Evolutionary conservation across 169 alveolate genomes (phyloP).

Genomic region (Eimeria tenella): DNA sequence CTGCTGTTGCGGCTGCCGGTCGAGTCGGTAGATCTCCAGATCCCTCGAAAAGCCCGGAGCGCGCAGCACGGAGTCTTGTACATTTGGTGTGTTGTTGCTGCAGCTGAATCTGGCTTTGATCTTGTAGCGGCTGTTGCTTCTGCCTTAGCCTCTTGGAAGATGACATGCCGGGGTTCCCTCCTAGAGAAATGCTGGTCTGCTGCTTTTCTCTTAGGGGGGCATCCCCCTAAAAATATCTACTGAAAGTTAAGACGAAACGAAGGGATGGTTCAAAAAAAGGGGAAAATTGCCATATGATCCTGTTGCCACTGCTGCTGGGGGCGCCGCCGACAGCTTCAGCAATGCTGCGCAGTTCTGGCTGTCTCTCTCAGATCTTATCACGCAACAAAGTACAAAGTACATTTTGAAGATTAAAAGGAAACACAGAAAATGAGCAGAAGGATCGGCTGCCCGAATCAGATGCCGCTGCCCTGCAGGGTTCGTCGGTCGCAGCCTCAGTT

Average conservation of each 20-base stretch:
- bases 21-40: neutral
- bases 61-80: neutral
- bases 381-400: neutral
- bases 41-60: neutral
- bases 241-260: neutral
- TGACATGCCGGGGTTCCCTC: neutral
- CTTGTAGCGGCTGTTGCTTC: neutral
- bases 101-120: constrained; percentile 12
- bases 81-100: neutral
- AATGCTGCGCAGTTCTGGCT: neutral
- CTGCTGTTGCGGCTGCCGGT: constrained; percentile 4
- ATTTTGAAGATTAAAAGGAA: neutral
- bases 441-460: neutral
- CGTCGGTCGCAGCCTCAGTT: neutral
- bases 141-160: constrained; percentile 17
- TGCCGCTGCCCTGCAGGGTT: neutral
- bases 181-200: neutral
- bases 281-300: neutral
- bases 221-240: neutral
- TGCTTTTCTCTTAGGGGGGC: neutral
- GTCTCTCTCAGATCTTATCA: neutral
- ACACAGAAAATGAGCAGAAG: neutral
- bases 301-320: neutral
- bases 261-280: neutral
- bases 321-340: neutral